Conservation (phyloP, 176 grass and related monocot species). For the Avena atlantica region DNA sequence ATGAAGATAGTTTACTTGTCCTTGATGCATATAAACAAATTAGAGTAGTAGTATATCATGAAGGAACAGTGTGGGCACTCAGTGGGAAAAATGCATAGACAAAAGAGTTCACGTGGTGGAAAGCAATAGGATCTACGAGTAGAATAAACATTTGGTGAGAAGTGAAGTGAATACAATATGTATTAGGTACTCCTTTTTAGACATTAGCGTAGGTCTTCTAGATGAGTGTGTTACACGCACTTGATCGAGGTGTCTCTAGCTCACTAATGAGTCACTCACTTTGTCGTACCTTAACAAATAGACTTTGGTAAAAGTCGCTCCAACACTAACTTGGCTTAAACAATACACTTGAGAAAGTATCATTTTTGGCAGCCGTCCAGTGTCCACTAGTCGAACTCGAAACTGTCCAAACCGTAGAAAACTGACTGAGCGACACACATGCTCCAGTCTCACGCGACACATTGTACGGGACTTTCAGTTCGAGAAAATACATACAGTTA, state of each 20-base stretch:
- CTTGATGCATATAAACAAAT: not conserved
- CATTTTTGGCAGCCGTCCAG: too few species aligned
- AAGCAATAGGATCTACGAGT: not conserved
- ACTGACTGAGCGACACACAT: too few species aligned
- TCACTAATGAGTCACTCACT: not conserved
- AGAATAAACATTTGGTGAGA: not conserved
- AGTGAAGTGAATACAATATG: not conserved
- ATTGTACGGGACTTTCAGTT: not conserved
- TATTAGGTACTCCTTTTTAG: not conserved
- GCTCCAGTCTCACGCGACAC: not conserved
- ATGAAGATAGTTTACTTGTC: not conserved
- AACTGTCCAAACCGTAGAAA: too few species aligned
- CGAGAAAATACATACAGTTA: not conserved
- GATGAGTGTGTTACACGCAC: not conserved
- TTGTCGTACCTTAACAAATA: not conserved
- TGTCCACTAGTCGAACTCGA: too few species aligned
- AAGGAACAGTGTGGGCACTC: too few species aligned
- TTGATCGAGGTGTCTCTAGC: not conserved
- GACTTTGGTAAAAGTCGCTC: too few species aligned
- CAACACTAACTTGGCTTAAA: too few species aligned
- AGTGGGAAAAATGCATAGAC: not conserved
- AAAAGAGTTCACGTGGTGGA: not conserved
- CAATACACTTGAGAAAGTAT: not conserved
- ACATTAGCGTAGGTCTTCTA: not conserved
- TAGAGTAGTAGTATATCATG: not conserved